Conservation (phyloP, 2,329 filamentous ascomycete genomes). For the Ceratocystis eucalypticola region DNA sequence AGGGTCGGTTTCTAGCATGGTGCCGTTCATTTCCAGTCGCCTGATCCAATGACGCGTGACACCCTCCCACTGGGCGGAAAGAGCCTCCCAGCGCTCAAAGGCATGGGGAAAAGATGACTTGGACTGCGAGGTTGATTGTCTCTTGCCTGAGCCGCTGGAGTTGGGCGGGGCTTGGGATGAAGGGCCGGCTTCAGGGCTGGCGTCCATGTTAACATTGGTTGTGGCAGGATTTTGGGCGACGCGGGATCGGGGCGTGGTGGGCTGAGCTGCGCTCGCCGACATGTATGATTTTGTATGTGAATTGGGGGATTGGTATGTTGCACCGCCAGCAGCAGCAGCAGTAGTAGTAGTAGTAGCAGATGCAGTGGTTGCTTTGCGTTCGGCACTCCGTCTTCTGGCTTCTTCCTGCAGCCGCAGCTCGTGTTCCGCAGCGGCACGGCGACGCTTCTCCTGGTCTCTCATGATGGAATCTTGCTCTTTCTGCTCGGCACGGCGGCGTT, state of each 20-base stretch:
- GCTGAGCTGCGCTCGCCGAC: slow-evolving; percentile 19
- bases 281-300: slow-evolving; percentile 20
- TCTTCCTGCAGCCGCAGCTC: slow-evolving; percentile 43
- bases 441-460: slow-evolving; percentile 33
- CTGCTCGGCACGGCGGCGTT: slow-evolving; percentile 52
- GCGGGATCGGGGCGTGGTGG: slow-evolving; percentile 19
- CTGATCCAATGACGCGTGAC: slow-evolving; percentile 96
- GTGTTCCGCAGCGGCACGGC: slow-evolving; percentile 40
- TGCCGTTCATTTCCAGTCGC: slow-evolving; percentile 76
- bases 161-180: slow-evolving; percentile 20
- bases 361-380: slow-evolving; percentile 45
- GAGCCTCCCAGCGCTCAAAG: slow-evolving; percentile 91
- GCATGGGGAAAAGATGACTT: slow-evolving; percentile 77
- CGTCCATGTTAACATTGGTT: slow-evolving; percentile 1
- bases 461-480: slow-evolving; percentile 51
- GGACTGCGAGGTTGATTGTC: slow-evolving; percentile 22
- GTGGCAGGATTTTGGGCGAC: slow-evolving; percentile 15
- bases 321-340: slow-evolving; percentile 33
- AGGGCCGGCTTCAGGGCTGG: slow-evolving; percentile 17
- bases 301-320: slow-evolving; percentile 14
- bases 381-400: slow-evolving; percentile 42
- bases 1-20: slow-evolving; percentile 69
- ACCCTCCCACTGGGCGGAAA: slow-evolving; percentile 97
- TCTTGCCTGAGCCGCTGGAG: slow-evolving; percentile 18
- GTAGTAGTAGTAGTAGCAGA: background rate